Evolutionary conservation across 2,329 filamentous ascomycete genomes (phyloP).

Genomic region (Cladosporium sp.): DNA sequence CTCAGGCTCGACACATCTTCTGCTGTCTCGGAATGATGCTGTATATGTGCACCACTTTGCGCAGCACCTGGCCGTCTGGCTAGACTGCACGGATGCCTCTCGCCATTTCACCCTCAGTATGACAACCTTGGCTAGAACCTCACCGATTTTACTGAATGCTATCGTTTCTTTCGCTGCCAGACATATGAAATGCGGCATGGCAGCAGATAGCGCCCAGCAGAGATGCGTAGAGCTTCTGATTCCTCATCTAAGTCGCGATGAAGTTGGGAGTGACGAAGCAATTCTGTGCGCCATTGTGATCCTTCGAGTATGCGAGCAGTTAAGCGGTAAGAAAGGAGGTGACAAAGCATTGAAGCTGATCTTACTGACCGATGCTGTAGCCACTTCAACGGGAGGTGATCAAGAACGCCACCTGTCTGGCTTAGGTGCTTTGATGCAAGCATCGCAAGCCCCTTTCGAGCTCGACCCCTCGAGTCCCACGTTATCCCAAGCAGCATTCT

Average conservation of each 20-base stretch:
- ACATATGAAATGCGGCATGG: constrained; percentile 9
- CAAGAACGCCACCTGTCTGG: constrained; percentile 8
- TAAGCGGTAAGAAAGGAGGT: constrained; percentile 21
- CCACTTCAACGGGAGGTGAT: constrained; percentile 5
- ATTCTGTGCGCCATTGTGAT: constrained; percentile 25
- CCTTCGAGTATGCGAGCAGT: constrained; percentile 24
- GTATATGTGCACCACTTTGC: constrained; percentile 13
- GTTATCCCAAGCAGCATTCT: constrained; percentile 15
- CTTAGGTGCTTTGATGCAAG: constrained; percentile 6
- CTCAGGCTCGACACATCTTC: not conserved
- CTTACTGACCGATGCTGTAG: not conserved
- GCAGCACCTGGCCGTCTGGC: constrained; percentile 11
- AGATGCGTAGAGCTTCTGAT: constrained; percentile 15
- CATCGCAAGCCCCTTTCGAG: constrained; percentile 4
- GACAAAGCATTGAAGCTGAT: constrained; percentile 1
- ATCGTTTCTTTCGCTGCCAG: constrained; percentile 11
- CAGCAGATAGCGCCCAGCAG: constrained; percentile 13
- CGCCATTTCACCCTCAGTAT: constrained; percentile 12
- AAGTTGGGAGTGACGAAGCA: constrained; percentile 14
- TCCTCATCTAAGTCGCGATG: constrained; percentile 9
- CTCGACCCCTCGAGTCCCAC: constrained; percentile 11
- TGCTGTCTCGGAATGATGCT: constrained; percentile 2
- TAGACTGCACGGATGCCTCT: constrained; percentile 13
- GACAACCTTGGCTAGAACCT: not conserved
- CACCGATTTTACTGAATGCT: constrained; percentile 4